A percentile compares a stretch with the other conserved stretches of the same genome.
These are phyloP conservation scores for Chloromonas sp. DNA, from an alignment of 163 green algal genomes.

Conservation along the genomic window DNA sequence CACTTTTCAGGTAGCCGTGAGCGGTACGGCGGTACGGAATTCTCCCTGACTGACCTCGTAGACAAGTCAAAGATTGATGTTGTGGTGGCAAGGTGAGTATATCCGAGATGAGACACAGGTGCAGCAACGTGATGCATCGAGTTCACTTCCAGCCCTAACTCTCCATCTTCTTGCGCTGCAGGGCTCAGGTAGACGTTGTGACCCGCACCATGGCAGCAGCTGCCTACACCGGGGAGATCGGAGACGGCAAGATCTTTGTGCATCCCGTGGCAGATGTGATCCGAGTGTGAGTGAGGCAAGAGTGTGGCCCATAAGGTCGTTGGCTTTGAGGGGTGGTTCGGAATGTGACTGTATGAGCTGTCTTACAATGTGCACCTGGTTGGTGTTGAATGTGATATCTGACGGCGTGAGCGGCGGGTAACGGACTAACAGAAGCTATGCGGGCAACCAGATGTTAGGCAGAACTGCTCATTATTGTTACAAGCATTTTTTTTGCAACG, in stretches of 20 bases:
- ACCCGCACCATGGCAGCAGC: slow-evolving; percentile 30
- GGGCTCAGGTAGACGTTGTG: slow-evolving; percentile 51
- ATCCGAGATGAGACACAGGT: not conserved
- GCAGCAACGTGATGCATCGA: too few species aligned
- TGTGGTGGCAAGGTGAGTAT: slow-evolving; percentile 37
- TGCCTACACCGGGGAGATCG: slow-evolving; percentile 58
- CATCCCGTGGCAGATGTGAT: slow-evolving; percentile 56
- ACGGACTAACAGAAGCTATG: too few species aligned
- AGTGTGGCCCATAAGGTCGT: too few species aligned
- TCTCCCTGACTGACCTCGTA: slow-evolving; percentile 47
- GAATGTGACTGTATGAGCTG: not conserved
- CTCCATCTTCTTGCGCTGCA: slow-evolving; percentile 7
- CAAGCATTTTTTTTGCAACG: too few species aligned
- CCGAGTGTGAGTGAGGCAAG: slow-evolving; percentile 36
- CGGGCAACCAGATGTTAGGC: too few species aligned
- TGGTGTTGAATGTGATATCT: not conserved
- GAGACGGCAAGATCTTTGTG: slow-evolving; percentile 66
- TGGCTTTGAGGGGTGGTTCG: not conserved
- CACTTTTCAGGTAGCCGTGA: slow-evolving; percentile 31
- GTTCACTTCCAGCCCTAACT: too few species aligned
- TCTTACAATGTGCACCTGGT: not conserved
- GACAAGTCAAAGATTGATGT: slow-evolving; percentile 65
- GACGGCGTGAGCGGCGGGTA: too few species aligned
- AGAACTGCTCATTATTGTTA: too few species aligned
- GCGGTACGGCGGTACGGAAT: slow-evolving; percentile 62